Conservation (phyloP, 345 rosid species). For the Orychophragmus violaceus region DNA sequence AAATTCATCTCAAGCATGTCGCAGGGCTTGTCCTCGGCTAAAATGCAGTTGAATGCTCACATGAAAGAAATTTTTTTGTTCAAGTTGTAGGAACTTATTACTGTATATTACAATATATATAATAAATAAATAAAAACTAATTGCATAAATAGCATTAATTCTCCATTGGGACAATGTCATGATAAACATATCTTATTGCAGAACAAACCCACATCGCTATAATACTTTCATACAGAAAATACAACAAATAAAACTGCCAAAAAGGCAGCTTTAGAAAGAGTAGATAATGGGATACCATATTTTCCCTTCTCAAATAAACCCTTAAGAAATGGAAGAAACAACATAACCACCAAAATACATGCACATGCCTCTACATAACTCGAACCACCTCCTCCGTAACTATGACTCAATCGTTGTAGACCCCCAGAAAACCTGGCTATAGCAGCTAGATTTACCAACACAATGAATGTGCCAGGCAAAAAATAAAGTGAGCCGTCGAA, state of each 20-base stretch:
- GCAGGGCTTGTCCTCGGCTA: no score
- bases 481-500: constrained; percentile 43
- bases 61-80: neutral
- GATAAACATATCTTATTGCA: neutral
- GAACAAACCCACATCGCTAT: neutral
- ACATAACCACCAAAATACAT: constrained; percentile 35
- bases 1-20: neutral
- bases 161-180: neutral
- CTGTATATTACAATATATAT: neutral
- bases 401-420: neutral
- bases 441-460: constrained; percentile 42
- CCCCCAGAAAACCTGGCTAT: constrained; percentile 17
- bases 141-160: neutral
- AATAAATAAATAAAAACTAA: neutral
- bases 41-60: no score
- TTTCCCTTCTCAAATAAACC: constrained; percentile 53
- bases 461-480: constrained; percentile 46
- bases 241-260: constrained; percentile 31
- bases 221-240: constrained; percentile 5
- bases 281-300: constrained; percentile 52
- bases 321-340: constrained; percentile 44
- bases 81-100: neutral
- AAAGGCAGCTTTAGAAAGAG: constrained; percentile 39
- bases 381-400: constrained; percentile 3
- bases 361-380: constrained; percentile 36